Base-by-base conservation (phyloP, 2,329 filamentous ascomycete species). In the Aureobasidium uvarum region DNA sequence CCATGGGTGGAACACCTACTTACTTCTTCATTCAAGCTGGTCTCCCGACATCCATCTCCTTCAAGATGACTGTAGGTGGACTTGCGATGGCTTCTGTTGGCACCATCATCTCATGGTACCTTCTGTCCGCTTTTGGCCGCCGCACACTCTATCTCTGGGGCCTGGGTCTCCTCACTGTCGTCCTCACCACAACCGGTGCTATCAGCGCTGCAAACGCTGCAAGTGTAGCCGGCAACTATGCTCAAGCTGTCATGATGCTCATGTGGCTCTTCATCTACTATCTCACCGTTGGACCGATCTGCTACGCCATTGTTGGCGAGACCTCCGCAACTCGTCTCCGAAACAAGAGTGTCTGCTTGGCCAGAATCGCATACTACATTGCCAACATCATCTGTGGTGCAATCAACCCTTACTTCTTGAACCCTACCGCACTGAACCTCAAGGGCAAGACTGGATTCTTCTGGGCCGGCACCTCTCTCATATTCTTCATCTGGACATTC, bases 1-100 rank as follows among this genome's bases (percentile, higher is more conserved):
- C 74, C 62, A 70, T 81, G 62, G 76, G 80, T 7, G 78, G 77
- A 36, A 81, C 79, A 69, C 75, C 76, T 5, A 80, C 77, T 3
- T 82, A 82, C 70, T 82, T 82, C 74, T 81, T 82, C 72, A 71
- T 80, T 56, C 76, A 76, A 7, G 78, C 78, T 6, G 79, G 79
- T 1, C 69, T 78, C 45, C 69, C 72, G 5, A 75, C 77, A 36
- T 69, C 73, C 7, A 68, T 77, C 52, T 77, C 78, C 0, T 78
- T 77, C 72, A 71, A 71, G 51, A 75, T 81, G 74, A 74, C 75
- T 45, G 68, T 81, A 8, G 79, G 77, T 5, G 78, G 76, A 0
- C 71, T 81, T 5, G 79, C 77, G 5, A 74, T 81, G 20, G 59
- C 59, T 11, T 39, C 59, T 8, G 51, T 79, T 4, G 79, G 79